Percentiles rank a stretch among this genome's conserved stretches.
Evolutionary conservation across 768 basidiomycete species (phyloP).

Genomic region (Boletus rubescentipes): DNA sequence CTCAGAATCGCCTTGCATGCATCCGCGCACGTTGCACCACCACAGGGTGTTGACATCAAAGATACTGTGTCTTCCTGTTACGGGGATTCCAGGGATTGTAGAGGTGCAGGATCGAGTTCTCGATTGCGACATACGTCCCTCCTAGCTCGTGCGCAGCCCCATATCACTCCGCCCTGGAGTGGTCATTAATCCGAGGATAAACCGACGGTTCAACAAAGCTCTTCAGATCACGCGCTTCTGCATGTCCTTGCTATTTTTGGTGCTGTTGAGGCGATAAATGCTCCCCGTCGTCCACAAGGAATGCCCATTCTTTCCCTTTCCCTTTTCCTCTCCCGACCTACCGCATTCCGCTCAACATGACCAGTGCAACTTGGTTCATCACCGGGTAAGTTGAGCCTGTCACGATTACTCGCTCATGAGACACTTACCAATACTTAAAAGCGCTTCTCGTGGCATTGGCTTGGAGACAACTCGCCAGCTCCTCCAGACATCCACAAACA

Average conservation of each 20-base stretch:
- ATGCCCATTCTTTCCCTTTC: not conserved
- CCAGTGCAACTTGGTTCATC: conserved; percentile 7
- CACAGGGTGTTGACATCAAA: no score
- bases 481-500: conserved; percentile 12
- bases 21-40: no score
- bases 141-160: no score
- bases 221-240: no score
- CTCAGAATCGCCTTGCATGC: no score
- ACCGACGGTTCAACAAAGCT: not conserved
- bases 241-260: not conserved
- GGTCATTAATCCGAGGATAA: not conserved
- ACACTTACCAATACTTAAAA: no score
- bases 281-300: not conserved
- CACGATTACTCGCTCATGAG: not conserved
- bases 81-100: no score
- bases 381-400: conserved; percentile 1
- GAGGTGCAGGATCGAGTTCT: no score
- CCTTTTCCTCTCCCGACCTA: not conserved
- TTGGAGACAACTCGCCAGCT: conserved; percentile 13
- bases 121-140: no score
- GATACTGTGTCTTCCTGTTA: no score
- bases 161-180: no score
- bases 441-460: conserved; percentile 15
- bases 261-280: not conserved
- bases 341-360: not conserved